Evolutionary conservation across 768 basidiomycete genomes (phyloP).

Genomic region (Kwoniella sp.): DNA sequence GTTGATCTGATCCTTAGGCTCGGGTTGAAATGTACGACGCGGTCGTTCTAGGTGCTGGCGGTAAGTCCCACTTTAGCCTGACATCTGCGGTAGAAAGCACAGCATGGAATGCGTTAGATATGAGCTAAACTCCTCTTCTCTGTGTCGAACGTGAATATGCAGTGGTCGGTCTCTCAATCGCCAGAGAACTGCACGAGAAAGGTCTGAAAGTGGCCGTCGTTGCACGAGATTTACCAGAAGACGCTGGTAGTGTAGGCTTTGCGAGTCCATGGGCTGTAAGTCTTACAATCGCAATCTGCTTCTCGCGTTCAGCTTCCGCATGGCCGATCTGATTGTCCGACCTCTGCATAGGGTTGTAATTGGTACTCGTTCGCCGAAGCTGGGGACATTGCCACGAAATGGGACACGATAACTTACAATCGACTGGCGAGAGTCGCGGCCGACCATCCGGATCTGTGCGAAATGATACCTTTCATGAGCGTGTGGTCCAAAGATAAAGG

Average conservation of each 20-base stretch:
- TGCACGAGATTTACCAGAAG: constrained; percentile 55
- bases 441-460: constrained; percentile 42
- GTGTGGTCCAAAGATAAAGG: constrained; percentile 31
- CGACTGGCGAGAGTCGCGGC: constrained; percentile 35
- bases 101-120: too few relatives aligned
- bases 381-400: constrained; percentile 18
- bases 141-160: too few relatives aligned
- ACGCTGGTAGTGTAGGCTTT: constrained; percentile 45
- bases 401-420: constrained; percentile 42
- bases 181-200: constrained; percentile 41
- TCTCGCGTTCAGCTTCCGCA: too few relatives aligned
- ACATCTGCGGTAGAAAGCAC: too few relatives aligned
- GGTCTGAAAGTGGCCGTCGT: constrained; percentile 50
- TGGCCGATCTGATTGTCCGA: too few relatives aligned
- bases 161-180: constrained; percentile 56
- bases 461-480: constrained; percentile 36
- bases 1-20: too few relatives aligned
- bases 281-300: neutral
- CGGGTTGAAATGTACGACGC: constrained; percentile 30
- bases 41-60: constrained; percentile 52
- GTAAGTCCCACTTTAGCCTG: constrained; percentile 33
- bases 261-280: constrained; percentile 57
- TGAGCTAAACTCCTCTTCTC: too few relatives aligned
- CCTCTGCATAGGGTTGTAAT: constrained; percentile 49
- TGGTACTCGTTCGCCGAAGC: constrained; percentile 48